These are phyloP conservation scores for Lomentospora prolificans DNA, from an alignment of 2,329 filamentous ascomycete species.

Conservation along the genomic window DNA sequence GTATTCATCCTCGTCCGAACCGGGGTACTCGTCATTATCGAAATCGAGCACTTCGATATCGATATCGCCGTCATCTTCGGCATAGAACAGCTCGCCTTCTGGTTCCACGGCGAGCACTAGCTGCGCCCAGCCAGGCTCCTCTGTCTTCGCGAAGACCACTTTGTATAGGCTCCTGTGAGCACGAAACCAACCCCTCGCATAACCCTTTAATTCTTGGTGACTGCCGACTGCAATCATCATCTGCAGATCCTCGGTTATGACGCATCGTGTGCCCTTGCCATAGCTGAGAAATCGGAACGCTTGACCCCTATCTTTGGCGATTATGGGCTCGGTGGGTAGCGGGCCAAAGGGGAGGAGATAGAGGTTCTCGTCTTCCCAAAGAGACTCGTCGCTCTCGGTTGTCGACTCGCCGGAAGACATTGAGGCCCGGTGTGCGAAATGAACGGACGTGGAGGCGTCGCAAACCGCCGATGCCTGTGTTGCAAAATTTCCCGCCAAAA, in stretches of 20 bases:
- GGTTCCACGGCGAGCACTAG: slow-evolving; percentile 1
- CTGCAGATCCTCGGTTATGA: slow-evolving; percentile 4
- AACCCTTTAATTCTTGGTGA: neutral
- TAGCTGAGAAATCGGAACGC: slow-evolving; percentile 8
- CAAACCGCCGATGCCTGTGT: neutral
- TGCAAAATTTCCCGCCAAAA: neutral
- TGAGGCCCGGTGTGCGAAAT: neutral
- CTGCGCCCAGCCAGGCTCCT: slow-evolving; percentile 1
- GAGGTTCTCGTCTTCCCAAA: slow-evolving; percentile 2
- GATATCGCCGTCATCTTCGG: neutral
- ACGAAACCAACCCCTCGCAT: slow-evolving; percentile 5
- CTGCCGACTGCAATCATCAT: slow-evolving; percentile 6
- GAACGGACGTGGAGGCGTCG: neutral
- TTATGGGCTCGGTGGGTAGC: slow-evolving; percentile 6
- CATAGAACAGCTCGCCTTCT: neutral
- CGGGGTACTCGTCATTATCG: neutral
- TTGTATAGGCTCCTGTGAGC: slow-evolving; percentile 2
- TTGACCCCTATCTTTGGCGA: slow-evolving; percentile 5
- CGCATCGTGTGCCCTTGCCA: slow-evolving; percentile 7
- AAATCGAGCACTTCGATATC: slow-evolving; percentile 4
- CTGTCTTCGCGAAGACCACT: slow-evolving; percentile 1
- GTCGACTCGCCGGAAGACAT: slow-evolving; percentile 1
- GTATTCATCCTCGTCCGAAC: neutral
- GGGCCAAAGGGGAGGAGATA: slow-evolving; percentile 2
- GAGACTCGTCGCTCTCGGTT: neutral